Conservation (phyloP, 1,139 yeast genomes). For the Hansenula lynferdii region DNA sequence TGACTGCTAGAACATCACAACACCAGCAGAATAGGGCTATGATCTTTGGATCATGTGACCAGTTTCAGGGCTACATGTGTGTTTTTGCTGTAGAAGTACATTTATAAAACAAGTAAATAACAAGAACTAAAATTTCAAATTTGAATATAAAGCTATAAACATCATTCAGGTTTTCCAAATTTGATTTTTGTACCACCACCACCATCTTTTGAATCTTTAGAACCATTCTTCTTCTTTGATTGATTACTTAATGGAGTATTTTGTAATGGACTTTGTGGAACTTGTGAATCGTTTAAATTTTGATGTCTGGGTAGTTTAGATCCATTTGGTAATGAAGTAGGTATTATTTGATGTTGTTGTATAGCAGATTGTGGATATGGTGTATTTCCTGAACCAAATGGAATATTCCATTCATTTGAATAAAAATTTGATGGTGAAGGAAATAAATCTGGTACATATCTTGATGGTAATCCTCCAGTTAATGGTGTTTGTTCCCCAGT, state of each 20-base stretch:
- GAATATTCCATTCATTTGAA: slow-evolving; percentile 27
- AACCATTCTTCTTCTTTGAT: background rate
- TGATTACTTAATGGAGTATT: slow-evolving; percentile 3
- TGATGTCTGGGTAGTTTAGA: background rate
- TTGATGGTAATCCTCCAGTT: slow-evolving; percentile 40
- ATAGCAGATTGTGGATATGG: slow-evolving; percentile 24
- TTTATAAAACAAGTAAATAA: too few relatives aligned
- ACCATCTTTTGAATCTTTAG: too few relatives aligned
- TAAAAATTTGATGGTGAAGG: slow-evolving; percentile 51
- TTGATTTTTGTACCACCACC: background rate
- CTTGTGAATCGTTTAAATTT: too few relatives aligned
- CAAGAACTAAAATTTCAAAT: too few relatives aligned
- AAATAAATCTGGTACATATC: slow-evolving; percentile 50
- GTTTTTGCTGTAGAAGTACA: too few relatives aligned
- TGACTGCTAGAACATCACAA: too few relatives aligned
- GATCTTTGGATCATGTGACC: too few relatives aligned
- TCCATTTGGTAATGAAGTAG: slow-evolving; percentile 1
- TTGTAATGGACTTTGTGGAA: slow-evolving; percentile 2
- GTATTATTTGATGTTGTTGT: slow-evolving; percentile 2
- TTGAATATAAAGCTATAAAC: too few relatives aligned
- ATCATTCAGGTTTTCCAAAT: background rate
- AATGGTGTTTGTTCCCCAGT: slow-evolving; percentile 47
- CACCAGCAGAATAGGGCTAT: too few relatives aligned
- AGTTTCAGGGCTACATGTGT: too few relatives aligned
- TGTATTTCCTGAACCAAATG: slow-evolving; percentile 25